These are phyloP conservation scores for Hygrophila difformis DNA, from an alignment of 257 asterid genomes.

Conservation along the genomic window DNA sequence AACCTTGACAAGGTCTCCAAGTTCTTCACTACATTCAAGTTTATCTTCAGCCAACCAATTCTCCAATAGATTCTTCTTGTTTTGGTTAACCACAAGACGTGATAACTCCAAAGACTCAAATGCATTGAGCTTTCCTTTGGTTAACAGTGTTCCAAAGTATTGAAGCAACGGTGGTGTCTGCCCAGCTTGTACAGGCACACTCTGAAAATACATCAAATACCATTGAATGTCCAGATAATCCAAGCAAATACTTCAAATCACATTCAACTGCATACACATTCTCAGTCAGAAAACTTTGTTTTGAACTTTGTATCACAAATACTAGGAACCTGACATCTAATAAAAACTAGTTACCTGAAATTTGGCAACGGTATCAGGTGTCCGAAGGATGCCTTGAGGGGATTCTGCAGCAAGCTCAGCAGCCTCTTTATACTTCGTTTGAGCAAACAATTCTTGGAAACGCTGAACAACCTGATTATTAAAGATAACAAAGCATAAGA, in stretches of 20 bases:
- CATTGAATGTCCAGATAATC: neutral
- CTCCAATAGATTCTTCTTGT: conserved; percentile 90
- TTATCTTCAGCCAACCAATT: conserved; percentile 99
- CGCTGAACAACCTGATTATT: conserved; percentile 99
- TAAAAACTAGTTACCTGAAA: conserved; percentile 60
- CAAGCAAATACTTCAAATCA: conserved; percentile 7
- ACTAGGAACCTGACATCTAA: no score
- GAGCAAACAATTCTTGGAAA: conserved; percentile 98
- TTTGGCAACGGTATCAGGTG: conserved; percentile 94
- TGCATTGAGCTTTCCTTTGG: conserved; percentile 92
- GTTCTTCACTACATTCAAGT: conserved; percentile 97
- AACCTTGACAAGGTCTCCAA: conserved; percentile 99
- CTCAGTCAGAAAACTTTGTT: neutral
- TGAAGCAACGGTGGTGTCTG: conserved; percentile 98
- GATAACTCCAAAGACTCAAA: conserved; percentile 96
- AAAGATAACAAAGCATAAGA: conserved; percentile 1
- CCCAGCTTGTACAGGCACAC: conserved; percentile 99
- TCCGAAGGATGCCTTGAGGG: conserved; percentile 97
- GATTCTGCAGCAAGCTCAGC: conserved; percentile 99
- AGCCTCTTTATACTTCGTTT: conserved; percentile 97
- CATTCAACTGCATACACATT: conserved; percentile 9
- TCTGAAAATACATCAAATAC: conserved; percentile 43
- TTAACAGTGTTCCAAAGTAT: conserved; percentile 90
- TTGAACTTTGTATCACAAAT: no score
- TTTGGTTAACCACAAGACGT: conserved; percentile 96